Evolutionary conservation across 768 basidiomycete species (phyloP).

Genomic region (Hemileccinum rubropunctum): DNA sequence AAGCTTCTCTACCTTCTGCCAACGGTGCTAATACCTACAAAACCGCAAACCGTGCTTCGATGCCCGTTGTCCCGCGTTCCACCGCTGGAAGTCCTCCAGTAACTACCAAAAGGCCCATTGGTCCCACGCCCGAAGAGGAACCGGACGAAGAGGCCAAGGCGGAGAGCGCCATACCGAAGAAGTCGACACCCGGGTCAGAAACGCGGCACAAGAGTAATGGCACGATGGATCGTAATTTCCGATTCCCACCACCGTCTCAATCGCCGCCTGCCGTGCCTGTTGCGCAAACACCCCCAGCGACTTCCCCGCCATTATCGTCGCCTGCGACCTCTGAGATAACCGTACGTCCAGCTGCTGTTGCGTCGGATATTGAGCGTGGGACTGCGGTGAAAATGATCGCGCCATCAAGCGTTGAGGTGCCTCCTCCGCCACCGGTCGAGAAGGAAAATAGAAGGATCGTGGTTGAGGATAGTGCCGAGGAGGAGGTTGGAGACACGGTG

Average conservation of each 20-base stretch:
- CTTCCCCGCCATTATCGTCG: slow-evolving; percentile 29
- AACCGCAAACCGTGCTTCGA: slow-evolving; percentile 57
- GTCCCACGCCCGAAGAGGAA: slow-evolving; percentile 52
- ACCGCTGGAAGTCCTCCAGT: slow-evolving; percentile 42
- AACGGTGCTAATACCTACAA: slow-evolving; percentile 29
- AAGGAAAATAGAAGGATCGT: slow-evolving; percentile 53
- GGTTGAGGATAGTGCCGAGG: slow-evolving; percentile 53
- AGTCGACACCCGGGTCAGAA: slow-evolving; percentile 9
- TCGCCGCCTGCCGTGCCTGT: slow-evolving; percentile 9
- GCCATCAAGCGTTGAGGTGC: slow-evolving; percentile 70
- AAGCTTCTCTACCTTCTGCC: slow-evolving; percentile 50
- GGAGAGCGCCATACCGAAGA: slow-evolving; percentile 27
- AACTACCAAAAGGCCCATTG: slow-evolving; percentile 37
- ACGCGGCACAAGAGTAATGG: slow-evolving; percentile 52
- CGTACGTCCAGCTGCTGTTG: not conserved
- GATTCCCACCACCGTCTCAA: slow-evolving; percentile 49
- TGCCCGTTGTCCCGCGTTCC: slow-evolving; percentile 56
- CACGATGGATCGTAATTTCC: slow-evolving; percentile 77
- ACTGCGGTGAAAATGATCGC: slow-evolving; percentile 40
- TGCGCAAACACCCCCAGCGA: slow-evolving; percentile 19
- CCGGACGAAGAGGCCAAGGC: slow-evolving; percentile 34
- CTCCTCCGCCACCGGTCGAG: slow-evolving; percentile 75
- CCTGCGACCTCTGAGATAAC: slow-evolving; percentile 24
- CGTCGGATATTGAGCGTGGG: slow-evolving; percentile 5
- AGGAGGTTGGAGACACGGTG: slow-evolving; percentile 76